These are phyloP conservation scores for Naganishia antarctica DNA, from an alignment of 768 basidiomycete species.

Conservation along the genomic window DNA sequence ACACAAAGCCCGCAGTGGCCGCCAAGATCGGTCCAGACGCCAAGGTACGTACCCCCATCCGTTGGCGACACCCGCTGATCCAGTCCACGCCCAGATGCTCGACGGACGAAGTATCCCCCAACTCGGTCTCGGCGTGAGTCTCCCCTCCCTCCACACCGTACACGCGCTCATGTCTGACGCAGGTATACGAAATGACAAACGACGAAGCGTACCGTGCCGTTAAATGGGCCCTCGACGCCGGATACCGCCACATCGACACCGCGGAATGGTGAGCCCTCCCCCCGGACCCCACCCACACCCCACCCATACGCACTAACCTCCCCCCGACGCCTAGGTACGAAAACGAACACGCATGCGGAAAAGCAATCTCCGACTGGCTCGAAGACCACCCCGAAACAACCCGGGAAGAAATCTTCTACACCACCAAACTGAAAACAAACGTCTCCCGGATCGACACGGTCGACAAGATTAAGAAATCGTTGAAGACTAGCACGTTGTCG, in stretches of 20 bases:
- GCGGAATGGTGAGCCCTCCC: constrained; percentile 49
- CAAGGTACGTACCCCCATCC: neutral
- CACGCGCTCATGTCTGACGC: constrained; percentile 35
- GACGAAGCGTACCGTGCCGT: constrained; percentile 58
- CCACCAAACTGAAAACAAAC: constrained; percentile 65
- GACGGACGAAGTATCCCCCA: constrained; percentile 60
- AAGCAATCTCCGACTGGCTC: constrained; percentile 46
- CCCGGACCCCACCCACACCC: neutral
- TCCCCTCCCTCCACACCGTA: neutral
- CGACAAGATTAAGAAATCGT: constrained; percentile 56
- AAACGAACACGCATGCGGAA: constrained; percentile 64
- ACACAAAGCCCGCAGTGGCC: neutral
- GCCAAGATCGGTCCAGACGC: constrained; percentile 1
- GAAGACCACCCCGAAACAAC: constrained; percentile 49
- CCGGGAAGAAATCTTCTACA: constrained; percentile 63
- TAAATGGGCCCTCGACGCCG: constrained; percentile 63
- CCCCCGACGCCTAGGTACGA: constrained; percentile 54
- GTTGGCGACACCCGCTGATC: neutral
- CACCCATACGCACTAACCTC: constrained; percentile 55
- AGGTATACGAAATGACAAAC: constrained; percentile 64
- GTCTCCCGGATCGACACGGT: constrained; percentile 54
- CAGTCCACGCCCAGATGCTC: constrained; percentile 49
- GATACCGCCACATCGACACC: constrained; percentile 61
- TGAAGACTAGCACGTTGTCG: constrained; percentile 57
- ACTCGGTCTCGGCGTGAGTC: constrained; percentile 57